Conservation (phyloP, 768 basidiomycete species). For the Rhodotorula taiwanensis region DNA sequence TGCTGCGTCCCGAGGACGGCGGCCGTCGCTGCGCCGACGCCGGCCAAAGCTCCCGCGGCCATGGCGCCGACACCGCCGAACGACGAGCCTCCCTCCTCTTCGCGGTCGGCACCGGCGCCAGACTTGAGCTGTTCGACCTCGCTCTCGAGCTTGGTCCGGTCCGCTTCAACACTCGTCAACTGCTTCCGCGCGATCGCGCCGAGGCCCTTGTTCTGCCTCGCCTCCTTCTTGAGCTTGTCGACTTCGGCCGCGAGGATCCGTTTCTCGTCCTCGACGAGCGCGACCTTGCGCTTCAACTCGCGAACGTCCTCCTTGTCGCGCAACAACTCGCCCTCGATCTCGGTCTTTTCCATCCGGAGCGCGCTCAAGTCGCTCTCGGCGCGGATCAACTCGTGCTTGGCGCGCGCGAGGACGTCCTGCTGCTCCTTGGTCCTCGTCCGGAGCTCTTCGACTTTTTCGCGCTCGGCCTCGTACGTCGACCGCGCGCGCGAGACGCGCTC, state of each 20-base stretch:
- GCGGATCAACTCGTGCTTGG: conserved; percentile 69
- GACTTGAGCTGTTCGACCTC: conserved; percentile 47
- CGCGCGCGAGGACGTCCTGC: conserved; percentile 54
- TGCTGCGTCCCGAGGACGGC: too few species aligned
- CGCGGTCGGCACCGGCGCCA: too few species aligned
- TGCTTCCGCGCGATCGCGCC: conserved; percentile 94
- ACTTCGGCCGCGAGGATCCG: conserved; percentile 63
- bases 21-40: too few species aligned
- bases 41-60: too few species aligned
- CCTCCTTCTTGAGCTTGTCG: conserved; percentile 86
- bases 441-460: conserved; percentile 46
- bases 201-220: conserved; percentile 90
- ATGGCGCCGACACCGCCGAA: too few species aligned
- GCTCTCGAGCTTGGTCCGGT: conserved; percentile 61
- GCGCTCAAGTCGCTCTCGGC: conserved; percentile 90
- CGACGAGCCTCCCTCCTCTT: too few species aligned
- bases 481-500: conserved; percentile 75
- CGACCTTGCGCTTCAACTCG: conserved; percentile 74
- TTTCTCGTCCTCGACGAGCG: conserved; percentile 67
- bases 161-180: conserved; percentile 71
- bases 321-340: conserved; percentile 76
- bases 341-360: conserved; percentile 77
- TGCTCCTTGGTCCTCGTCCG: conserved; percentile 64
- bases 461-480: conserved; percentile 78
- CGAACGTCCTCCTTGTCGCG: conserved; percentile 92